A percentile compares a stretch with the other conserved stretches of the same genome.
phyloP scores from a whole-genome alignment of 106 monocot species.

The Allium fistulosum region DNA sequence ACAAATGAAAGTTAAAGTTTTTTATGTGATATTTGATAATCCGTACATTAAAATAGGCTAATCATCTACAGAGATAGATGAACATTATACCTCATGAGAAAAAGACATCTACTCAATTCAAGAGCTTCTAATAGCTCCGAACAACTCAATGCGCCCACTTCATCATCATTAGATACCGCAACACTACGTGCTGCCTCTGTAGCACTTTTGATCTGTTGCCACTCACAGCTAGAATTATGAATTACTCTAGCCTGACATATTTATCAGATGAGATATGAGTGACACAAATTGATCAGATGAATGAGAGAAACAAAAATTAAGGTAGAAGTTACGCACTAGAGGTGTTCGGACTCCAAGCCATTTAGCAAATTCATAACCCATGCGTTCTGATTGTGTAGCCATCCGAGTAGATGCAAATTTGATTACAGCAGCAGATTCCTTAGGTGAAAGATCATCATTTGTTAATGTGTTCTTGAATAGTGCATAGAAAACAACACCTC shows the following conservation, averaged over 20 bases:
- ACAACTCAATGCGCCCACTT: constrained; percentile 55
- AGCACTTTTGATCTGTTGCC: constrained; percentile 77
- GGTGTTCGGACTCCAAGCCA: constrained; percentile 80
- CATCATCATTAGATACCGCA: constrained; percentile 34
- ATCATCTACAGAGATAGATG: background rate
- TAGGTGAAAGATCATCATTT: constrained; percentile 12
- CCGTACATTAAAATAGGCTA: too few species aligned
- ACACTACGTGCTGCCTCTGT: constrained; percentile 45
- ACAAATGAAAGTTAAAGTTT: too few species aligned
- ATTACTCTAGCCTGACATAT: constrained; percentile 60
- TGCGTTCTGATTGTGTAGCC: constrained; percentile 88
- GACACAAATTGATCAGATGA: background rate
- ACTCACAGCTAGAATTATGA: constrained; percentile 59
- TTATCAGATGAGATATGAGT: background rate
- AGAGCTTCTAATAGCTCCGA: constrained; percentile 80
- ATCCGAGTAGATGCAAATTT: constrained; percentile 80
- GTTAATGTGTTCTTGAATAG: constrained; percentile 28
- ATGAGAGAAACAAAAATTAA: constrained; percentile 2
- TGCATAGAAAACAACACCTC: constrained; percentile 85
- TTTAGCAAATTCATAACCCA: constrained; percentile 92
- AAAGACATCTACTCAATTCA: constrained; percentile 74
- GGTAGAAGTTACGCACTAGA: constrained; percentile 27
- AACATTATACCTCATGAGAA: constrained; percentile 65
- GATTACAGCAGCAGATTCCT: constrained; percentile 66
- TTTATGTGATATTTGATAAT: too few species aligned